phyloP scores from a whole-genome alignment of 768 basidiomycete species.

The Termitomyces sp. region DNA sequence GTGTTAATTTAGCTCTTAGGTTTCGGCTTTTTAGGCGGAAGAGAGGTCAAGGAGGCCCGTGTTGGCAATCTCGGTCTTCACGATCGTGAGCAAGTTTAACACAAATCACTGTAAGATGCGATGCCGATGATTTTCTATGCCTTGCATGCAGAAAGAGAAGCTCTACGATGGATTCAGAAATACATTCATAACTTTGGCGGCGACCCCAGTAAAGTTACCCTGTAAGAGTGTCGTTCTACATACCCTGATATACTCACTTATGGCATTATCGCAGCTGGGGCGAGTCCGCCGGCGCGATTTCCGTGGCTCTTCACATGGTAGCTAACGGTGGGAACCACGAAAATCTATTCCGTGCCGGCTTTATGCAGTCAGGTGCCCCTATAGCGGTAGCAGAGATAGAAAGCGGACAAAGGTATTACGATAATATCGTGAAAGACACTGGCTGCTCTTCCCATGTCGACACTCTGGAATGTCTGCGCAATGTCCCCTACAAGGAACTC shows the following conservation, averaged over 20 bases:
- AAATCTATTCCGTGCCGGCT: slow-evolving; percentile 42
- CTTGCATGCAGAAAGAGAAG: slow-evolving; percentile 48
- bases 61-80: slow-evolving; percentile 63
- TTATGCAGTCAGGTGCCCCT: slow-evolving; percentile 48
- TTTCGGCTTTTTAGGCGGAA: slow-evolving; percentile 47
- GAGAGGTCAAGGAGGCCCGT: slow-evolving; percentile 46
- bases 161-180: slow-evolving; percentile 61
- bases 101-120: not conserved
- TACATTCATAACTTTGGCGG: slow-evolving; percentile 64
- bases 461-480: slow-evolving; percentile 40
- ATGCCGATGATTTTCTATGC: not conserved
- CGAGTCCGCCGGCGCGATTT: slow-evolving; percentile 47
- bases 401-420: slow-evolving; percentile 41
- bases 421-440: slow-evolving; percentile 34
- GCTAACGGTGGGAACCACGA: slow-evolving; percentile 39
- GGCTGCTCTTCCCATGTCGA: slow-evolving; percentile 36
- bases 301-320: slow-evolving; percentile 46
- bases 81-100: slow-evolving; percentile 41
- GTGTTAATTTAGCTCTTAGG: slow-evolving; percentile 15
- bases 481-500: slow-evolving; percentile 29
- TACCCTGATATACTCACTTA: not conserved
- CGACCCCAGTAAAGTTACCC: slow-evolving; percentile 54
- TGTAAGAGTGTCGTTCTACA: slow-evolving; percentile 28
- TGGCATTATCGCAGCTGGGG: slow-evolving; percentile 25
- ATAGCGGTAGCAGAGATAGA: slow-evolving; percentile 39